phyloP scores from a whole-genome alignment of 805 yeast genomes.

The Candida mattraensis region DNA sequence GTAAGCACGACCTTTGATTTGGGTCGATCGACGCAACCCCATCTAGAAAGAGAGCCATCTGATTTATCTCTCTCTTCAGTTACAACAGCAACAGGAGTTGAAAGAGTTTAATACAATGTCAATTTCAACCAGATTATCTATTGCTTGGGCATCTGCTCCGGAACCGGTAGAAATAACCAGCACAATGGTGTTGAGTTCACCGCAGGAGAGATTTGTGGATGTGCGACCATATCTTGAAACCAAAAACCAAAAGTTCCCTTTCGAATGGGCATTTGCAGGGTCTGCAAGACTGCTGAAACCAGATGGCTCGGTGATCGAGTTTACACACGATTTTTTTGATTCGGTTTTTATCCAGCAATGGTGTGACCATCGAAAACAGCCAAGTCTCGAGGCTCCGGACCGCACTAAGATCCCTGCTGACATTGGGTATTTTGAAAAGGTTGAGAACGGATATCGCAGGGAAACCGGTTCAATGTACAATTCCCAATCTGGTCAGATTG shows the following conservation, averaged over 20 bases:
- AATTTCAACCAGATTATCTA: constrained; percentile 47
- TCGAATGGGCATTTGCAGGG: constrained; percentile 63
- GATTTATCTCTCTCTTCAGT: too few species aligned
- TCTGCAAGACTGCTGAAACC: constrained; percentile 35
- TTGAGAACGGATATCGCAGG: constrained; percentile 41
- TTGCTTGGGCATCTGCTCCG: constrained; percentile 50
- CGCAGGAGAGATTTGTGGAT: constrained; percentile 47
- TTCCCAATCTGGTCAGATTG: constrained; percentile 40
- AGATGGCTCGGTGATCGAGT: constrained; percentile 36
- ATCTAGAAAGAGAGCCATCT: too few species aligned
- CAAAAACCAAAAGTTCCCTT: constrained; percentile 38
- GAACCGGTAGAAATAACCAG: constrained; percentile 43
- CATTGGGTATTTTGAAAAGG: constrained; percentile 43
- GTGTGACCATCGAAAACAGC: constrained; percentile 8
- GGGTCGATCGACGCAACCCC: constrained; percentile 11
- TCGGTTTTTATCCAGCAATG: constrained; percentile 36
- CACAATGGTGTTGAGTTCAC: constrained; percentile 50
- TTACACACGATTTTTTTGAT: constrained; percentile 43
- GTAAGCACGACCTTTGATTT: too few species aligned
- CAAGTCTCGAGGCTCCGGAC: constrained; percentile 16
- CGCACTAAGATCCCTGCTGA: constrained; percentile 36
- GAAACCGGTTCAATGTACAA: constrained; percentile 54
- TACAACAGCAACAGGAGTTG: background rate
- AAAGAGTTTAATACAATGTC: constrained; percentile 18
- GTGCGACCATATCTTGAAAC: constrained; percentile 38